Base-by-base conservation (phyloP, 768 basidiomycete genomes). In the Phylloporus scabripes region DNA sequence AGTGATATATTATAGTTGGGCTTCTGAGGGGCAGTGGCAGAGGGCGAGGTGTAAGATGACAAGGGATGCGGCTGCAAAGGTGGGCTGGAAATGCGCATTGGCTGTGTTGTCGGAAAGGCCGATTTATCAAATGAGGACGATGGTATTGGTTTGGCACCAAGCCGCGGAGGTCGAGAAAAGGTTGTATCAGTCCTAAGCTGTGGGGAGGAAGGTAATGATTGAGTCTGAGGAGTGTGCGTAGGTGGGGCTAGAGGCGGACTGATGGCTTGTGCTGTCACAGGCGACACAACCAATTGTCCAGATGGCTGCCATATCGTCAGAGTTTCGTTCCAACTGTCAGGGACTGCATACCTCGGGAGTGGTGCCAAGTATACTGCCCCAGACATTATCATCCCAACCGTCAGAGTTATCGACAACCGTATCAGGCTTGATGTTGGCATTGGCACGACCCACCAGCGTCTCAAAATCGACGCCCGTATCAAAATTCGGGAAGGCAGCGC, bases 321-420 rank as follows among this genome's bases (percentile, higher is more conserved):
- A 26, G 41, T 32, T 15, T 34, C 3, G 18, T 20, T 48, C 32
- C 12, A 1, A 7, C 41, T 18, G 15, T 20, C 17, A 20, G 37
- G 1, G 9, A 8, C 11, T 33, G n/a, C 51, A 52, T 12, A 65
- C 67, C 60, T 67, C 65, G 2, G 54, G 50, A 21, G 73, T 65
- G 42, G 67, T 70, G 42, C 72, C 76, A 46, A 91, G 77, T 42
- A 92, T 87, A 50, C 79, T 85, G 6, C 85, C 87, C 91, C 91
- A 92, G 2, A 87, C 80, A 53, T 91, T 87, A 48, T 91, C 87
- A 54, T 87, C 88, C 87, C 85, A 89, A 36, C 75, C 70, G 29
- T 69, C 67, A 11, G 69, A 63, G 14, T 57, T 59, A 31, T 77
- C 69, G 58, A 54, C 62, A 46, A 61, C 60, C 1, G 46, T 71